Evolutionary conservation across 768 basidiomycete species (phyloP).

Genomic region (Sistotremastrum suecicum): DNA sequence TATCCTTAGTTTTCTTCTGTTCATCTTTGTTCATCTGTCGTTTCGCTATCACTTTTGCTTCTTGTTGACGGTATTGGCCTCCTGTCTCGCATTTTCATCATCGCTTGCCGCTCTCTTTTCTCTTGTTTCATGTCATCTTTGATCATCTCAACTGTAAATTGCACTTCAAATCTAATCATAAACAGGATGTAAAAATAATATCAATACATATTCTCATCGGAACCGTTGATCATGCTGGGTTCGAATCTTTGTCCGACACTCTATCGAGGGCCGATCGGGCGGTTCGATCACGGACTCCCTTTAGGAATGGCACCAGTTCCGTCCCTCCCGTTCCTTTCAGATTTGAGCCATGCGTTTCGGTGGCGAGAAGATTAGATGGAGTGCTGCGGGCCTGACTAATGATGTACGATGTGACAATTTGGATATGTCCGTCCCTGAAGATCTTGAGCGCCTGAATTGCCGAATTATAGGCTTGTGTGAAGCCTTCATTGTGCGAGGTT

Average conservation of each 20-base stretch:
- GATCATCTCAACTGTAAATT: no score
- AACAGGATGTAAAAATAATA: no score
- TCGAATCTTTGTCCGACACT: no score
- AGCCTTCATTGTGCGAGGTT: neutral
- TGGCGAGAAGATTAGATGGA: constrained; percentile 5
- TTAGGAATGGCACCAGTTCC: constrained; percentile 61
- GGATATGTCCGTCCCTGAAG: constrained; percentile 67
- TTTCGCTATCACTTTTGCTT: neutral
- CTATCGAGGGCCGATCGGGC: constrained; percentile 6
- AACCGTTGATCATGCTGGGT: no score
- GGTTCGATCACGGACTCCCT: constrained; percentile 56
- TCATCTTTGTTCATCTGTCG: neutral
- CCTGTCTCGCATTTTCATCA: neutral
- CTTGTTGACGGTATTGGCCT: neutral
- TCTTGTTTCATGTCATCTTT: no score
- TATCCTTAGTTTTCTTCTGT: constrained; percentile 45
- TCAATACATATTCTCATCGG: no score
- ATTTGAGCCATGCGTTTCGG: constrained; percentile 15
- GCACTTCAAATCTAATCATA: no score
- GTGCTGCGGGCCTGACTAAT: constrained; percentile 45
- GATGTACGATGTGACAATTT: constrained; percentile 62
- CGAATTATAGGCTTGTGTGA: constrained; percentile 39
- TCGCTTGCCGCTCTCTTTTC: neutral
- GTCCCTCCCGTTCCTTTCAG: constrained; percentile 74
- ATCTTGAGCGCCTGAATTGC: constrained; percentile 52